phyloP scores from a whole-genome alignment of 2,329 filamentous ascomycete species.

The Arthrobotrys sinensis region DNA sequence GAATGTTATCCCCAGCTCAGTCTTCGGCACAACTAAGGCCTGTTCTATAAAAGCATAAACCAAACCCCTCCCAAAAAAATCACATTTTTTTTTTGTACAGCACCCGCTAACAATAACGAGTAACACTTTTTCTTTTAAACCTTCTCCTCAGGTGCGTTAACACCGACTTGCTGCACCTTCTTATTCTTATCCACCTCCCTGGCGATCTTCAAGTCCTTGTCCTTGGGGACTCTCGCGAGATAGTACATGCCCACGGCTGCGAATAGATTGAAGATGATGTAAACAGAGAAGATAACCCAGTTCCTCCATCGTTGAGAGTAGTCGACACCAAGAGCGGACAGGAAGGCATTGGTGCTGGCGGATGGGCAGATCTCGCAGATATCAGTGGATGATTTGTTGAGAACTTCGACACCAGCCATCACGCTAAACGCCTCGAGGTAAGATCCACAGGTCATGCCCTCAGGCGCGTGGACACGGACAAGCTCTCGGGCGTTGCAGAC shows the following conservation, averaged over 20 bases:
- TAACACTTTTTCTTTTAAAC: constrained; percentile 26
- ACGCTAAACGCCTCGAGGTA: constrained; percentile 72
- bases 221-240: constrained; percentile 71
- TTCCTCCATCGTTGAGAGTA: constrained; percentile 78
- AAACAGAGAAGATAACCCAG: constrained; percentile 76
- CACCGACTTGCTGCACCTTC: constrained; percentile 57
- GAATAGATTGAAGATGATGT: constrained; percentile 74
- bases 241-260: constrained; percentile 74
- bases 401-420: constrained; percentile 72
- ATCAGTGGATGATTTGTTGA: constrained; percentile 70
- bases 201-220: constrained; percentile 61
- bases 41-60: constrained; percentile 27
- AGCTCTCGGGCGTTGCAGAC: constrained; percentile 79
- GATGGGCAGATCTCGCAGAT: constrained; percentile 74
- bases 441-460: constrained; percentile 73
- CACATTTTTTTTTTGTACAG: constrained; percentile 10
- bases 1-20: not conserved
- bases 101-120: not conserved
- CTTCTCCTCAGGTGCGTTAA: constrained; percentile 49
- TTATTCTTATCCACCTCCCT: constrained; percentile 57
- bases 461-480: constrained; percentile 76
- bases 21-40: constrained; percentile 1
- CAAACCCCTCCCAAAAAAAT: constrained; percentile 27
- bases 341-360: constrained; percentile 71
- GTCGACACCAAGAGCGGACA: constrained; percentile 70